Base-by-base conservation (phyloP, 148 eudicot genomes). In the Amaranthus hypochondriacus region DNA sequence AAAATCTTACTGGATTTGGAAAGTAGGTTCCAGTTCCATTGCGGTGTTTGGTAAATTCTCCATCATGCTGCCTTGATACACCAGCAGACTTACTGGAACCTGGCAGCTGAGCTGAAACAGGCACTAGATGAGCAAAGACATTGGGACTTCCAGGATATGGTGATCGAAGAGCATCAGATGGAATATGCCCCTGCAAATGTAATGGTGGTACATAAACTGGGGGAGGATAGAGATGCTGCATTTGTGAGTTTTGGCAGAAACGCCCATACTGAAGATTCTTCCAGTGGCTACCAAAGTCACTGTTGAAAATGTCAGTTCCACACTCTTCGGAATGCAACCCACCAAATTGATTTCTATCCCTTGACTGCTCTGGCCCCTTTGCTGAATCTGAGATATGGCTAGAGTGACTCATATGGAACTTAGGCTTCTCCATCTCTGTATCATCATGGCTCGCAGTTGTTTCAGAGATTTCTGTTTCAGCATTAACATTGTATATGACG, bases 1-100 rank as follows among this genome's bases (percentile, higher is more conserved):
- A 70, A 7, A 6, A 48, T 52, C 79, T 83, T 84, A 85, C 91
- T 59, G 82, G 87, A 76, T 83, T 81, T 52, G 91, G 91, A 47
- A 87, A 80, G 76, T 85, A 87, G 47, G 91, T 87, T 73, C 91
- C 91, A 73, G 87, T 87, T 63, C 91, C 91, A 74, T 68, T 71
- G 68, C 88, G 87, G 71, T 75, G 70, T 78, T 79, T 80, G 53
- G 84, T 81, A 66, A 75, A 39, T 69, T 80, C 80, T 65, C 79
- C 83, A 62, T 77, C 81, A 58, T 73, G 78, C 49, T 61, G 78
- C 62, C 85, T 78, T 61, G 86, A 70, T 44, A 62, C 80, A 73
- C 71, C 73, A 54, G 54, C 77, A 68, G 81, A 73, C 62, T 79
- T 71, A 71, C 56, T 79, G 50, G 81, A 57, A 76, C 73, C 75